phyloP scores from a whole-genome alignment of 108 stramenopile species.

The Nitzschia putrida region DNA sequence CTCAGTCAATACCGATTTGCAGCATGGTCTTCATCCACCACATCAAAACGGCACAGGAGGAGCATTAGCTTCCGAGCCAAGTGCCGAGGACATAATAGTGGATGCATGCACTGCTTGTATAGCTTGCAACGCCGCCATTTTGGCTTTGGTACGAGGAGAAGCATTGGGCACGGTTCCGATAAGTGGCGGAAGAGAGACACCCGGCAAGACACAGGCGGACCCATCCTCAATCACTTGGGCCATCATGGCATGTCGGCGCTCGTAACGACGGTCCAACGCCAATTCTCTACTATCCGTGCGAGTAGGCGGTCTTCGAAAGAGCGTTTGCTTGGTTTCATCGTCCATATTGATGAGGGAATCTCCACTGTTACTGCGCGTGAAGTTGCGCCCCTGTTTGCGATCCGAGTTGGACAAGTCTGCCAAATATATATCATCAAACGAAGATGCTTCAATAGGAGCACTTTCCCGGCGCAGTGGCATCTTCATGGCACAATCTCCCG shows the following conservation, averaged over 20 bases:
- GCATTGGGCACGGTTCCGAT: background rate
- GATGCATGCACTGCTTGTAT: background rate
- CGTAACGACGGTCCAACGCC: constrained; percentile 7
- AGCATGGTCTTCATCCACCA: no score
- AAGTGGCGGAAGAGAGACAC: background rate
- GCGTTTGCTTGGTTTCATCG: background rate
- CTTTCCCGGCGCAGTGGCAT: no score
- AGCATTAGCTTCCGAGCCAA: no score
- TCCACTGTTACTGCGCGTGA: background rate
- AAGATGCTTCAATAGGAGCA: no score
- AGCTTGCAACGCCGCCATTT: background rate
- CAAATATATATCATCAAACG: no score
- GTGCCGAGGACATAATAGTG: background rate
- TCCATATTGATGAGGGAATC: background rate
- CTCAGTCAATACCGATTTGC: no score
- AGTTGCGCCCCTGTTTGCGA: no score
- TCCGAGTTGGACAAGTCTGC: no score
- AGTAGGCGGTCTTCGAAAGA: background rate
- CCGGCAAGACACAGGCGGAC: background rate
- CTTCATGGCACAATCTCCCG: no score
- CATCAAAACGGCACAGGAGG: no score
- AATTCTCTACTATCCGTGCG: constrained; percentile 12
- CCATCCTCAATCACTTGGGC: background rate
- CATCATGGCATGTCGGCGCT: constrained; percentile 6
- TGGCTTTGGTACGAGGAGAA: background rate